Conservation (phyloP, 805 yeast genomes). For the Saturnispora dispora region DNA sequence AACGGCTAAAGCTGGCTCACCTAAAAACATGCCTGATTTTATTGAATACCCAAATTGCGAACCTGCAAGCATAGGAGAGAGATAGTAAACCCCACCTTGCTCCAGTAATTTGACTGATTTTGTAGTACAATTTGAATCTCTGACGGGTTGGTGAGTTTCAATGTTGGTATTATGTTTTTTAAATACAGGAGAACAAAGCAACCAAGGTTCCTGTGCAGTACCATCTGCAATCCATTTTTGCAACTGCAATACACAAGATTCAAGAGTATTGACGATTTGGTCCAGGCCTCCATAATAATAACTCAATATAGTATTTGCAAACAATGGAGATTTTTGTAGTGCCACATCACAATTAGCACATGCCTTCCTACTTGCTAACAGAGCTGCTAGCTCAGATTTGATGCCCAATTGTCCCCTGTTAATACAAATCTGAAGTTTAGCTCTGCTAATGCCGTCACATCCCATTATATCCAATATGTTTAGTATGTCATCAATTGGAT, state of each 20-base stretch:
- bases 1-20: constrained; percentile 34
- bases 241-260: constrained; percentile 31
- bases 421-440: constrained; percentile 41
- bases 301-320: constrained; percentile 33
- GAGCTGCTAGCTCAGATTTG: constrained; percentile 33
- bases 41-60: constrained; percentile 41
- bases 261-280: constrained; percentile 35
- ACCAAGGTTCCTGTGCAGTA: constrained; percentile 23
- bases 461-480: constrained; percentile 34
- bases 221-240: constrained; percentile 33
- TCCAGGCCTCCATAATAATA: constrained; percentile 47
- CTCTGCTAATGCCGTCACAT: constrained; percentile 21
- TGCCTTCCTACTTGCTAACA: constrained; percentile 9
- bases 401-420: constrained; percentile 45
- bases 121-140: background rate
- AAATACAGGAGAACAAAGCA: constrained; percentile 24
- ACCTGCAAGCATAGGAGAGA: constrained; percentile 17
- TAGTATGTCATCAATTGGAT: constrained; percentile 36
- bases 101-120: background rate
- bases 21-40: constrained; percentile 34
- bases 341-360: constrained; percentile 9
- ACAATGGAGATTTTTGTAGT: constrained; percentile 33
- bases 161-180: constrained; percentile 6
- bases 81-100: background rate
- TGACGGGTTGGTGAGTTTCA: background rate